A percentile compares a stretch with the other conserved stretches of the same genome.
Conservation (phyloP, 2,329 filamentous ascomycete species). For the Clarireedia monteithiana region DNA sequence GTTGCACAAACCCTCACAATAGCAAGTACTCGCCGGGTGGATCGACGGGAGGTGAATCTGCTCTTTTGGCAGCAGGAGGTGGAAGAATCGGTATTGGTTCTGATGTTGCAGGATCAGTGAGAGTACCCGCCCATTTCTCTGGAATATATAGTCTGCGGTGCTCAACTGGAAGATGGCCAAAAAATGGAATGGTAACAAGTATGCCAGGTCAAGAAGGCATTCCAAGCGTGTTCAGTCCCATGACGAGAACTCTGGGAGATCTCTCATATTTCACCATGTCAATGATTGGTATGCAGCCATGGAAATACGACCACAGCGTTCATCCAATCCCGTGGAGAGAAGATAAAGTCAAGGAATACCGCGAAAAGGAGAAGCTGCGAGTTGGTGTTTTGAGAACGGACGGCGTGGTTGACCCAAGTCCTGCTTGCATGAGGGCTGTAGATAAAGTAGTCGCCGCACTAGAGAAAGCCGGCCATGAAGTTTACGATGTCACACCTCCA, state of each 20-base stretch:
- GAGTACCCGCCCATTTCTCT: conserved; percentile 80
- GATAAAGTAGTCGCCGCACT: conserved; percentile 64
- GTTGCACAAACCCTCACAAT: conserved; percentile 76
- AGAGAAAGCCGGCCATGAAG: conserved; percentile 63
- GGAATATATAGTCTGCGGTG: conserved; percentile 84
- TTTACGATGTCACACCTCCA: conserved; percentile 59
- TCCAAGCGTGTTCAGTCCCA: conserved; percentile 82
- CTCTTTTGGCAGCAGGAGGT: conserved; percentile 69
- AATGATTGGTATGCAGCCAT: conserved; percentile 74
- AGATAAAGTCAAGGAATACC: conserved; percentile 50
- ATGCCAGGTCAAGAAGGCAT: conserved; percentile 93
- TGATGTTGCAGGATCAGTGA: conserved; percentile 80
- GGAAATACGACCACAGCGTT: conserved; percentile 80
- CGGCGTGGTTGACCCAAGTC: conserved; percentile 76
- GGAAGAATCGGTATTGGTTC: conserved; percentile 85
- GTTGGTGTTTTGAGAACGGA: conserved; percentile 75
- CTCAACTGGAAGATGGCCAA: conserved; percentile 85
- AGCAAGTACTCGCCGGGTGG: conserved; percentile 80
- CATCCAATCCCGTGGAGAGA: conserved; percentile 77
- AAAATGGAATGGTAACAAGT: conserved; percentile 72
- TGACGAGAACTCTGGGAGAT: conserved; percentile 80
- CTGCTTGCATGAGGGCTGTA: conserved; percentile 73
- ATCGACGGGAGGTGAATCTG: conserved; percentile 64
- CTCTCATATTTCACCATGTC: conserved; percentile 75
- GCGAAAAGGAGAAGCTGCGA: conserved; percentile 54